These are phyloP conservation scores for Ogataea populi-albae DNA, from an alignment of 805 yeast genomes.

Conservation along the genomic window DNA sequence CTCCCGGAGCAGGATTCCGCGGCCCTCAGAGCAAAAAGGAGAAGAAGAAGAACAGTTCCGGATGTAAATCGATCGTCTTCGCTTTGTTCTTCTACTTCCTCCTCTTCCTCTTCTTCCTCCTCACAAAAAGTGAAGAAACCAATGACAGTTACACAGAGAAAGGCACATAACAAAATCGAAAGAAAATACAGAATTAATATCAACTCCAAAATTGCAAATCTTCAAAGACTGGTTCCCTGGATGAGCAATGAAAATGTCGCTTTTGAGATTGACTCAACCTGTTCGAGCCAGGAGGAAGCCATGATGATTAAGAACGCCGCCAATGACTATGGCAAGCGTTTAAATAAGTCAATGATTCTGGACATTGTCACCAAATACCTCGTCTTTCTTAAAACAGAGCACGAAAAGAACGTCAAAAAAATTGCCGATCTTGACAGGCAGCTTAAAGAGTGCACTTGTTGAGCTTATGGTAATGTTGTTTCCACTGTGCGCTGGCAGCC, in stretches of 20 bases:
- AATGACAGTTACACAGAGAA: constrained; percentile 46
- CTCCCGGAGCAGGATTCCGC: constrained; percentile 3
- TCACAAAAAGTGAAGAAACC: constrained; percentile 25
- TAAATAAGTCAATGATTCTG: constrained; percentile 65
- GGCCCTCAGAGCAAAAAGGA: constrained; percentile 4
- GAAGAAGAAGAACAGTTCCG: constrained; percentile 8
- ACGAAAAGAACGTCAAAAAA: constrained; percentile 28
- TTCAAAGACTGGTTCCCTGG: constrained; percentile 68
- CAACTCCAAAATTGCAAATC: constrained; percentile 65
- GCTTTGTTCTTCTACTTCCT: not conserved
- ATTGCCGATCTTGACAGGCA: constrained; percentile 27
- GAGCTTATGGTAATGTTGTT: not conserved
- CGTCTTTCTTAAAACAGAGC: constrained; percentile 48
- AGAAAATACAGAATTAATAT: constrained; percentile 69
- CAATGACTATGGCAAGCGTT: constrained; percentile 33
- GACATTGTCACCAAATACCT: constrained; percentile 68
- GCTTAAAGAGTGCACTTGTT: constrained; percentile 16
- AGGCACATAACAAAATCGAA: constrained; percentile 72
- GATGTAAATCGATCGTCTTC: too few relatives aligned
- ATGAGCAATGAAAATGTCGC: constrained; percentile 61
- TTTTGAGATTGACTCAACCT: constrained; percentile 48
- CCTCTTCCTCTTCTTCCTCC: not conserved
- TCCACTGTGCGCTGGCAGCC: too few relatives aligned
- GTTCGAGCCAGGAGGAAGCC: constrained; percentile 4
- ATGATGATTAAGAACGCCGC: constrained; percentile 7